Percentiles rank a stretch among this genome's conserved stretches.
Conservation (phyloP, 2,329 filamentous ascomycete genomes). For the Fusarium algeriense region DNA sequence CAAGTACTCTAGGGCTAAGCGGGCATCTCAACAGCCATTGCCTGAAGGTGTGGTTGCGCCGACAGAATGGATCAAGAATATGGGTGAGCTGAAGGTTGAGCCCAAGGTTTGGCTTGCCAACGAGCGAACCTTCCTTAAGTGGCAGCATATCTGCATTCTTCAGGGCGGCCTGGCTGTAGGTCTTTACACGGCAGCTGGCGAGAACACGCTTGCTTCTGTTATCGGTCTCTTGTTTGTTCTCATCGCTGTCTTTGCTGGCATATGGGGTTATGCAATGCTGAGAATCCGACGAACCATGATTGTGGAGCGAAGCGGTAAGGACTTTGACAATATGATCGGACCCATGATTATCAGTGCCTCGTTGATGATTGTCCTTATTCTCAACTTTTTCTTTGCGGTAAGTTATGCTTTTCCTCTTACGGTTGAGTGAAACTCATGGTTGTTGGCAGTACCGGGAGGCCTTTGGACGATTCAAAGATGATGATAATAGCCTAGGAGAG, state of each 20-base stretch:
- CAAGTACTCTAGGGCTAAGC: constrained; percentile 74
- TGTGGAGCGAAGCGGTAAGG: constrained; percentile 84
- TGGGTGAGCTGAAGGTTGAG: constrained; percentile 90
- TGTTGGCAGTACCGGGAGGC: constrained; percentile 50
- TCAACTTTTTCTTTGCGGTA: constrained; percentile 93
- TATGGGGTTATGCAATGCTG: constrained; percentile 90
- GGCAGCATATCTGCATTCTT: constrained; percentile 94
- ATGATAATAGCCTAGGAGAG: constrained; percentile 11
- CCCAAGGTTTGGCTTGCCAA: constrained; percentile 99
- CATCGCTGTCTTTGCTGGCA: constrained; percentile 84
- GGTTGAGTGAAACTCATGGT: constrained; percentile 20
- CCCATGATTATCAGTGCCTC: constrained; percentile 86
- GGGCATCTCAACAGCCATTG: constrained; percentile 64
- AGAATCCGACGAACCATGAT: constrained; percentile 83
- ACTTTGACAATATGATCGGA: constrained; percentile 91
- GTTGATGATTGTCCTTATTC: constrained; percentile 79
- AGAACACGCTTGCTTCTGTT: constrained; percentile 79
- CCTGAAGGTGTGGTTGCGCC: constrained; percentile 92
- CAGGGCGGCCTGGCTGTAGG: constrained; percentile 86
- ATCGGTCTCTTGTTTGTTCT: constrained; percentile 87
- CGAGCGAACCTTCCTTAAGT: constrained; percentile 97
- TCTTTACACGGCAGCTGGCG: constrained; percentile 88
- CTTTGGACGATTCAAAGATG: constrained; percentile 48
- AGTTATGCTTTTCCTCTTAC: constrained; percentile 43
- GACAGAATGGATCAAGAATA: constrained; percentile 91